Conservation (phyloP, 2,329 filamentous ascomycete genomes). For the Polytolypa hystricis region DNA sequence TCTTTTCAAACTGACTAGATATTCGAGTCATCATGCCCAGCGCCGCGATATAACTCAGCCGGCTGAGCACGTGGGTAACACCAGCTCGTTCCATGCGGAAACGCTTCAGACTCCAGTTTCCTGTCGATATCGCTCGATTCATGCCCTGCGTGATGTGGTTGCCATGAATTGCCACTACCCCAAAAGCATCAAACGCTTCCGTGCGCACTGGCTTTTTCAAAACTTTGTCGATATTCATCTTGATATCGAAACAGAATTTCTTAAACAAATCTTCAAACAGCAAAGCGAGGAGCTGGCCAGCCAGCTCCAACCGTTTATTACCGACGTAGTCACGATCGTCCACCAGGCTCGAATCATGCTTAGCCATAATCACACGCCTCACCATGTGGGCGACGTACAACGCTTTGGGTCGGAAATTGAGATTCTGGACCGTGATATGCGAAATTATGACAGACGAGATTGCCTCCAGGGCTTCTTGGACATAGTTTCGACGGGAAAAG, state of each 20-base stretch:
- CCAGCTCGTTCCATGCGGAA: conserved; percentile 98
- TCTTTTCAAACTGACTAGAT: conserved; percentile 97
- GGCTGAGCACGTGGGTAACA: conserved; percentile 90
- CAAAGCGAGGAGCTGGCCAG: conserved; percentile 83
- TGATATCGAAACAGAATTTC: conserved; percentile 78
- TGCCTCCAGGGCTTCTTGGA: conserved; percentile 86
- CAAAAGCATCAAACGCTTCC: conserved; percentile 74
- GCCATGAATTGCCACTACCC: conserved; percentile 72
- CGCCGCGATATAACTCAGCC: conserved; percentile 90
- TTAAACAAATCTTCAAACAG: conserved; percentile 98
- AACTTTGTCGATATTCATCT: conserved; percentile 88
- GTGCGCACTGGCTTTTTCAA: conserved; percentile 87
- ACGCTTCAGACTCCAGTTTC: conserved; percentile 95
- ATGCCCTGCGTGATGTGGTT: conserved; percentile 84
- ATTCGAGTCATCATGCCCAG: conserved; percentile 99
- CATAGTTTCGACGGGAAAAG: conserved; percentile 60
- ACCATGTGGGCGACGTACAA: conserved; percentile 97
- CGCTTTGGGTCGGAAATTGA: conserved; percentile 95
- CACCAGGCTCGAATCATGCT: conserved; percentile 76
- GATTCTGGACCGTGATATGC: conserved; percentile 79
- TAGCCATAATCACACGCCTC: conserved; percentile 87
- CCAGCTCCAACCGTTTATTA: conserved; percentile 91
- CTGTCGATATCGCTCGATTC: conserved; percentile 91
- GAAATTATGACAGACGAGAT: conserved; percentile 88
- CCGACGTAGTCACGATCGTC: conserved; percentile 97